Percentiles rank a stretch among this genome's conserved stretches.
phyloP scores from a whole-genome alignment of 169 alveolate species.

The Plasmodium billcollinsi region DNA sequence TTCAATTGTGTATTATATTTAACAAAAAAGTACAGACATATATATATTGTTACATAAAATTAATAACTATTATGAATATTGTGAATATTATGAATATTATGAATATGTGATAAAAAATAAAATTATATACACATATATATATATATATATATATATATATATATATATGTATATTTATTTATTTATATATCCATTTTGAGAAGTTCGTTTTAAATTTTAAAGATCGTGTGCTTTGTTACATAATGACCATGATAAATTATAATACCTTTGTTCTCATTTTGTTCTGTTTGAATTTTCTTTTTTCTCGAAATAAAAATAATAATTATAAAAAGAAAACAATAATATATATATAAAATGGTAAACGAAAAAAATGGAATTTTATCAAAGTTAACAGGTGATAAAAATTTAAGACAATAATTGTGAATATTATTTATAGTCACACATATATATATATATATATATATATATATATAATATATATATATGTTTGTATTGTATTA shows the following conservation, averaged over 20 bases:
- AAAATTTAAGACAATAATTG: too few relatives aligned
- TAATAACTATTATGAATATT: too few relatives aligned
- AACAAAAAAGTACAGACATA: too few relatives aligned
- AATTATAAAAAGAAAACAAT: not conserved
- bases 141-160: too few relatives aligned
- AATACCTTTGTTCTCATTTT: not conserved
- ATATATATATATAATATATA: not conserved
- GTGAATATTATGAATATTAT: too few relatives aligned
- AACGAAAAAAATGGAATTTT: slow-evolving; percentile 34
- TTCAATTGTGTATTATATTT: too few relatives aligned
- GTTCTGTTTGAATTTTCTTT: not conserved
- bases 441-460: not conserved
- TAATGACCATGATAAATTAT: not conserved
- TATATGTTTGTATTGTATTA: not conserved
- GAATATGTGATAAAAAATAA: too few relatives aligned
- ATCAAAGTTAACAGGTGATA: slow-evolving; percentile 67
- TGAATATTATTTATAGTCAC: not conserved
- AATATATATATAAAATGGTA: slow-evolving; percentile 37
- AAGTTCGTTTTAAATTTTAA: too few relatives aligned
- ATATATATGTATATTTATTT: too few relatives aligned
- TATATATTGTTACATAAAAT: too few relatives aligned
- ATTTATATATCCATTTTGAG: too few relatives aligned
- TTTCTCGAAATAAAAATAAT: not conserved
- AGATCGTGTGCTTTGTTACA: not conserved
- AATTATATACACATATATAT: too few relatives aligned